phyloP scores from a whole-genome alignment of 495 filamentous ascomycete genomes.

The Talaromyces nanjingensis region DNA sequence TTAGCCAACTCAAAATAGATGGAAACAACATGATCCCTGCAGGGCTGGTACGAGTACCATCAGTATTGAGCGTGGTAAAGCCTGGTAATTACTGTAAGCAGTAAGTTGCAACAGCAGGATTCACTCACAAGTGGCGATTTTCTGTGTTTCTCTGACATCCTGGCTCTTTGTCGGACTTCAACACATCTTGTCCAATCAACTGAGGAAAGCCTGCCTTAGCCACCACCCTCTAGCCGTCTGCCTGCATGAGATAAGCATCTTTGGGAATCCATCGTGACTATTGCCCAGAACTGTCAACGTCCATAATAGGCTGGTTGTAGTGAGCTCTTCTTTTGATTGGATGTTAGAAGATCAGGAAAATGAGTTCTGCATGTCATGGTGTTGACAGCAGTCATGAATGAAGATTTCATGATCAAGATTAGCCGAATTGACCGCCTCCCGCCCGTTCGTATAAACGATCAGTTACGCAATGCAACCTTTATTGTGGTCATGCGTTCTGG shows the following conservation, averaged over 20 bases:
- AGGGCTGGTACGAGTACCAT: background rate
- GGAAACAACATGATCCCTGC: background rate
- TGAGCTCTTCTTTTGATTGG: background rate
- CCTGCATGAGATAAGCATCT: background rate
- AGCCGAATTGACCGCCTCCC: background rate
- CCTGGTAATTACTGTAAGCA: background rate
- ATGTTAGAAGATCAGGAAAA: background rate
- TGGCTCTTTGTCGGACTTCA: background rate
- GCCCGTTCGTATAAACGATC: background rate
- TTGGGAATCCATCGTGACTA: background rate
- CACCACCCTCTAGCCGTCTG: background rate
- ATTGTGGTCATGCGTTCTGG: background rate
- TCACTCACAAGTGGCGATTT: background rate
- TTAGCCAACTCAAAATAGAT: background rate
- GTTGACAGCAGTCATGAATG: background rate
- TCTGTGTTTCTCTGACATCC: background rate
- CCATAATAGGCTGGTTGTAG: background rate
- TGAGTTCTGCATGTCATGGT: background rate
- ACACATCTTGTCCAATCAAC: background rate
- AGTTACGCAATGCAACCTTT: background rate
- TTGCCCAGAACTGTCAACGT: background rate
- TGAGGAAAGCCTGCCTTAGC: background rate
- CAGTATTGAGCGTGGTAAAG: background rate
- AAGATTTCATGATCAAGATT: background rate
- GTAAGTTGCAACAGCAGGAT: background rate